These are phyloP conservation scores for Lupinus albus DNA, from an alignment of 306 rosid genomes.

Conservation along the genomic window DNA sequence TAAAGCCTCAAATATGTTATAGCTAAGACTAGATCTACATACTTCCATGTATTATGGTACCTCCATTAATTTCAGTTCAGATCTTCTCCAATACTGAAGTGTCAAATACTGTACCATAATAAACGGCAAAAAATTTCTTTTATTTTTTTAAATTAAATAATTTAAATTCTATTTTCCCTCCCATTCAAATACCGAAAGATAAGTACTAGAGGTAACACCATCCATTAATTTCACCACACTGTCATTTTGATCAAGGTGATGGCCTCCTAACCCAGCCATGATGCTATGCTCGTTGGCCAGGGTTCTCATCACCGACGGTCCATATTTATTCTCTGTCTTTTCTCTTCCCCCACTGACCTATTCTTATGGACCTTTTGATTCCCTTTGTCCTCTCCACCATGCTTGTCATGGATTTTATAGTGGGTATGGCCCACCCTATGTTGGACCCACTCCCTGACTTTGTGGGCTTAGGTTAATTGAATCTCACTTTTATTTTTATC, in stretches of 20 bases:
- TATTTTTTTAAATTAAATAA: no score
- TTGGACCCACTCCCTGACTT: constrained; percentile 3
- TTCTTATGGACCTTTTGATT: constrained; percentile 37
- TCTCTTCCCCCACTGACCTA: constrained; percentile 42
- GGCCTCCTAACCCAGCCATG: constrained; percentile 40
- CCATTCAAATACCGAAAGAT: no score
- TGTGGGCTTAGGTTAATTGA: constrained; percentile 11
- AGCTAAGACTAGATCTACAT: neutral
- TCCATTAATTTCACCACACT: constrained; percentile 20
- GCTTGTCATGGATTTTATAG: constrained; percentile 42
- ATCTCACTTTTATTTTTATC: constrained; percentile 14
- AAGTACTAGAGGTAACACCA: no score
- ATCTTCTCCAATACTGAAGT: no score
- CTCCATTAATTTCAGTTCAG: constrained; percentile 2
- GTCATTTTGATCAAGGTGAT: constrained; percentile 22
- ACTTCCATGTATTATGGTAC: constrained; percentile 13
- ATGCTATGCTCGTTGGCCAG: constrained; percentile 46
- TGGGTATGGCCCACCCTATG: constrained; percentile 36
- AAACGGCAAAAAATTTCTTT: no score
- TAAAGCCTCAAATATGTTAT: constrained; percentile 15
- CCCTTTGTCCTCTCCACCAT: constrained; percentile 39
- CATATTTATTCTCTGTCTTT: constrained; percentile 38
- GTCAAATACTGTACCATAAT: no score
- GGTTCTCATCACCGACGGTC: constrained; percentile 44
- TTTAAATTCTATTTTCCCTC: no score